Percentiles rank a stretch among this genome's conserved stretches.
Conservation (phyloP, 495 filamentous ascomycete genomes). For the Penicillium robsamsonii region DNA sequence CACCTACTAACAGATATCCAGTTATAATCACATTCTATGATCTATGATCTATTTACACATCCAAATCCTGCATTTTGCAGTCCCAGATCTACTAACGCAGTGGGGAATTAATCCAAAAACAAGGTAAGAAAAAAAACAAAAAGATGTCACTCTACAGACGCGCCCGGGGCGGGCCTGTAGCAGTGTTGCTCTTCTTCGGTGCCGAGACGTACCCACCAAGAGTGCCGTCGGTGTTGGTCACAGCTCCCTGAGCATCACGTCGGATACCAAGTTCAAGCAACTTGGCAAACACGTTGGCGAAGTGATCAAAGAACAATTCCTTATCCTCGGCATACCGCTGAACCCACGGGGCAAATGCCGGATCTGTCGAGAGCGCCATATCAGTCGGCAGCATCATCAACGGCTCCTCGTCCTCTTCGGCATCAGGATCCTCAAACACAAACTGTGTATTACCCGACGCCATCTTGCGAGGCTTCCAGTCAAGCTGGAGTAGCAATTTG, state of each 20-base stretch:
- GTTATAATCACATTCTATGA: conserved; percentile 18
- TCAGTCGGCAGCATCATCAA: conserved; percentile 58
- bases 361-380: conserved; percentile 40
- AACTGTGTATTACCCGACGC: conserved; percentile 56
- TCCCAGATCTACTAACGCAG: conserved; percentile 25
- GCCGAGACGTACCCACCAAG: conserved; percentile 56
- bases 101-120: conserved; percentile 22
- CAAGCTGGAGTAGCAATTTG: conserved; percentile 51
- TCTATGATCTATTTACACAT: conserved; percentile 35
- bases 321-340: conserved; percentile 58
- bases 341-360: conserved; percentile 50
- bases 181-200: conserved; percentile 55
- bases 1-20: not conserved
- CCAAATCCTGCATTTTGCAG: conserved; percentile 2
- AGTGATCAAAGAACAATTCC: conserved; percentile 61
- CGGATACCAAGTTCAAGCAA: conserved; percentile 58
- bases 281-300: conserved; percentile 59
- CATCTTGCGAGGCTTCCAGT: conserved; percentile 55
- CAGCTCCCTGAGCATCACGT: conserved; percentile 48
- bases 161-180: conserved; percentile 40
- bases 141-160: conserved; percentile 26
- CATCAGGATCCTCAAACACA: conserved; percentile 58
- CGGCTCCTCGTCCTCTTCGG: conserved; percentile 45
- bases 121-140: conserved; percentile 15
- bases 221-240: conserved; percentile 53